phyloP scores from a whole-genome alignment of 805 yeast species.

The Cyberlindnera veronae region DNA sequence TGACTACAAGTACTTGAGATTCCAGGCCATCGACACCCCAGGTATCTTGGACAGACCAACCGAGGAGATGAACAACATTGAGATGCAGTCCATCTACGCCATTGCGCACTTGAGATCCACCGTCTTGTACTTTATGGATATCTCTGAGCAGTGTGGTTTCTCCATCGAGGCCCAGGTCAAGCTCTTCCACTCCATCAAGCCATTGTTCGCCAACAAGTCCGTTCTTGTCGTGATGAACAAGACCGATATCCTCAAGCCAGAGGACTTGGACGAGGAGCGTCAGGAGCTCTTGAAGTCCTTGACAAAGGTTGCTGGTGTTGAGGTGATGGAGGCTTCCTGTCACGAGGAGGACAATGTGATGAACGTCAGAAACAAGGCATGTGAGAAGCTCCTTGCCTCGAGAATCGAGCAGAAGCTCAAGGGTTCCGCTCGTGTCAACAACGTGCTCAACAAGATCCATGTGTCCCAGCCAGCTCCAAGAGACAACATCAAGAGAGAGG shows the following conservation, averaged over 20 bases:
- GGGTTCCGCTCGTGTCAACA: slow-evolving; percentile 84
- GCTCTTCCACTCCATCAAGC: slow-evolving; percentile 94
- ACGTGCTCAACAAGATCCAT: slow-evolving; percentile 91
- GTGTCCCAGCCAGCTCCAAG: slow-evolving; percentile 87
- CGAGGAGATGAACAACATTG: slow-evolving; percentile 99
- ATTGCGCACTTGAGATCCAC: slow-evolving; percentile 97
- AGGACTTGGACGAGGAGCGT: slow-evolving; percentile 75
- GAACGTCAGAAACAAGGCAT: slow-evolving; percentile 94
- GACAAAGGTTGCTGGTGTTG: slow-evolving; percentile 71
- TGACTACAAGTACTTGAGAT: slow-evolving; percentile 94
- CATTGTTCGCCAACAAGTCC: slow-evolving; percentile 93
- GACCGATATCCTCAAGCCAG: slow-evolving; percentile 82
- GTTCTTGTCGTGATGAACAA: slow-evolving; percentile 95
- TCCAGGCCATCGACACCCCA: slow-evolving; percentile 99
- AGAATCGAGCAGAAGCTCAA: slow-evolving; percentile 96
- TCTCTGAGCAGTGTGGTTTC: slow-evolving; percentile 98
- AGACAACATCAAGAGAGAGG: slow-evolving; percentile 78
- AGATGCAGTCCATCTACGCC: slow-evolving; percentile 98
- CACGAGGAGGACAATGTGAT: slow-evolving; percentile 91
- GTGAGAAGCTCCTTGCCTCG: slow-evolving; percentile 92
- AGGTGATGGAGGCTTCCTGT: slow-evolving; percentile 90
- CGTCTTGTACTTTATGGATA: slow-evolving; percentile 96
- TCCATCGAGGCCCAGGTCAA: slow-evolving; percentile 96
- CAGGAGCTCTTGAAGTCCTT: slow-evolving; percentile 69
- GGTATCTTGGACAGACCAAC: slow-evolving; percentile 98